phyloP scores from a whole-genome alignment of 345 rosid species.

The Heritiera fomes region DNA sequence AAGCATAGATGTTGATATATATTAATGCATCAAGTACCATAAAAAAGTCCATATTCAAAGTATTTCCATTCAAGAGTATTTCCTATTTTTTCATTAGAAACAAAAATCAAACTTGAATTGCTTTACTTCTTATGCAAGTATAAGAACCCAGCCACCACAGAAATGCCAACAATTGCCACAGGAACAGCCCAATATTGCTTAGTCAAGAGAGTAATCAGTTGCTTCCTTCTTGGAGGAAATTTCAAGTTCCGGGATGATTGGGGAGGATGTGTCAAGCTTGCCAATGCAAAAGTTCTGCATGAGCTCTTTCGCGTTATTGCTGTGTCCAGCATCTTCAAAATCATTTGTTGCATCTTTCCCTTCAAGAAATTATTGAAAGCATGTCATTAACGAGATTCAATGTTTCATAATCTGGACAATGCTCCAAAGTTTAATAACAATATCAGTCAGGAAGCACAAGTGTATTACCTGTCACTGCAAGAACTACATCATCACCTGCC shows the following conservation, averaged over 20 bases:
- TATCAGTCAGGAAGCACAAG: no score
- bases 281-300: no score
- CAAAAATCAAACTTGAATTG: no score
- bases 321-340: slow-evolving; percentile 92
- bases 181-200: slow-evolving; percentile 76
- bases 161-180: slow-evolving; percentile 53
- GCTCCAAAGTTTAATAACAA: no score
- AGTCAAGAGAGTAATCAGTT: slow-evolving; percentile 37
- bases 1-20: no score
- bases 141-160: slow-evolving; percentile 59
- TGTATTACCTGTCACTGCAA: no score
- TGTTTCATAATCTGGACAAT: no score
- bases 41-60: no score
- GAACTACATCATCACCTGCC: slow-evolving; percentile 94
- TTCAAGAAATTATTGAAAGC: slow-evolving; percentile 26
- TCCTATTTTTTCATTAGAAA: no score
- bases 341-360: slow-evolving; percentile 85
- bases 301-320: slow-evolving; percentile 65
- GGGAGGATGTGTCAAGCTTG: slow-evolving; percentile 52
- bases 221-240: slow-evolving; percentile 46
- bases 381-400: slow-evolving; percentile 15
- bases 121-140: no score
- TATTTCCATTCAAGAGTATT: no score
- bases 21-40: no score
- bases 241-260: slow-evolving; percentile 62